Evolutionary conservation across 306 rosid species (phyloP), one percentile per base, ranked within the genome.

Genomic region (Abrus pulchellus): DNA sequence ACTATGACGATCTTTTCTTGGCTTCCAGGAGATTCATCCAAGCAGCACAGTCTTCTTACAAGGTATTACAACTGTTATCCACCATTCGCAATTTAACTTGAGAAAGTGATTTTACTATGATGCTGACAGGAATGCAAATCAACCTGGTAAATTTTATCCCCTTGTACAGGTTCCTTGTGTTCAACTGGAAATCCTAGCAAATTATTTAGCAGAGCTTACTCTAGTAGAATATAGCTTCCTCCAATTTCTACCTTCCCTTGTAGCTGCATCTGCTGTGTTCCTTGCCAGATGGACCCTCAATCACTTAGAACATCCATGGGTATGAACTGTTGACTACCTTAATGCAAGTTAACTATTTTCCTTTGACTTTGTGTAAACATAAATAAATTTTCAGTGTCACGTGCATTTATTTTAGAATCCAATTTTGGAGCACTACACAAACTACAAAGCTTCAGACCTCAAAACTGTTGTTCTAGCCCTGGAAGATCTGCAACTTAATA

Each of bases 221-320:
- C 93, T 94, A 50, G 87, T 84, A 27, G 93, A 92, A 66, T 90
- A 92, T 85, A 81, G 86, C 83, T 92, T 91, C 87, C 80, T 94
- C 56, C 89, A 85, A 71, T 92, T 89, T 85, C 88, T 91, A 74
- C 97, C 98, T 68, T 94, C 97, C 72, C 87, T 84, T 30, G 72
- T 91, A 55, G 98, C 98, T 68, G 97, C 97, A 65, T 91, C 98
- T 43, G 94, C 91, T 59, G 92, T 94, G 12, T 92, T 92, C 88
- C 96, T 94, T 36, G 97, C 98, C 38, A 94, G 88, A 90, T 94
- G 98, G 98, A 91, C 93, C 12, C 91, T 92, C 68, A 70, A 86
- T 82, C 90, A 87, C 36, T 83, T 88, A 66, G 91, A 90, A 68
- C 87, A 91, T 76, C 97, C 98, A 79, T 92, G 97, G 98, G 98